Evolutionary conservation across 2,329 filamentous ascomycete genomes (phyloP), one percentile per base, ranked within the genome.

Genomic region (Fusarium sororula): DNA sequence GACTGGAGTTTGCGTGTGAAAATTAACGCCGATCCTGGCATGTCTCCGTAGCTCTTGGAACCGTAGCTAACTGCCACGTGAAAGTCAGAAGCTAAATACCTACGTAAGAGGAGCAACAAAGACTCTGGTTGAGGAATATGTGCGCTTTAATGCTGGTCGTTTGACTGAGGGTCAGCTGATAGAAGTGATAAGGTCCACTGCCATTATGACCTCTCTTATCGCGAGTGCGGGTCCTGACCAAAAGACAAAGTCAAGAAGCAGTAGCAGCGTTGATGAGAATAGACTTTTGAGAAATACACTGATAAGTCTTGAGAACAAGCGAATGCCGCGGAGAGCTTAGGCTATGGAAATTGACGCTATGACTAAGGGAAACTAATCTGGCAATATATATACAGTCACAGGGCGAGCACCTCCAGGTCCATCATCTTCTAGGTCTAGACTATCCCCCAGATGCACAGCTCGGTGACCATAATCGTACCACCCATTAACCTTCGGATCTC

Each of bases 261-360:
- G 9, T 4, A 10, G 7, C 22, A 6, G n/a, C 22, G 20, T n/a
- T n/a, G 3, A n/a, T n/a, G 41, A 11, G n/a, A n/a, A n/a, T 2
- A 42, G 8, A 17, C 22, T 42, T 4, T n/a, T 11, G 0, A 15
- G 7, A n/a, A n/a, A 17, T 17, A 17, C 41, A 7, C 7, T 24
- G 9, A 42, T 6, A 42, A 17, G n/a, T 6, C n/a, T 15, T 11
- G n/a, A 17, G 14, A 44, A 44, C 15, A 10, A 24, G 10, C 41
- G 7, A 44, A 17, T 24, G n/a, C 10, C 17, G 12, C 4, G n/a
- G 7, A 17, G 14, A 44, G n/a, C 3, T 44, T 0, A 17, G 41
- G 41, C 9, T 44, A 6, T 7, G 10, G 10, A 44, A 11, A 24
- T 5, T 24, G 22, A 14, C 4, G 41, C 13, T 41, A 22, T 8